phyloP scores from a whole-genome alignment of 2,329 filamentous ascomycete genomes.

The Nemania sp. region DNA sequence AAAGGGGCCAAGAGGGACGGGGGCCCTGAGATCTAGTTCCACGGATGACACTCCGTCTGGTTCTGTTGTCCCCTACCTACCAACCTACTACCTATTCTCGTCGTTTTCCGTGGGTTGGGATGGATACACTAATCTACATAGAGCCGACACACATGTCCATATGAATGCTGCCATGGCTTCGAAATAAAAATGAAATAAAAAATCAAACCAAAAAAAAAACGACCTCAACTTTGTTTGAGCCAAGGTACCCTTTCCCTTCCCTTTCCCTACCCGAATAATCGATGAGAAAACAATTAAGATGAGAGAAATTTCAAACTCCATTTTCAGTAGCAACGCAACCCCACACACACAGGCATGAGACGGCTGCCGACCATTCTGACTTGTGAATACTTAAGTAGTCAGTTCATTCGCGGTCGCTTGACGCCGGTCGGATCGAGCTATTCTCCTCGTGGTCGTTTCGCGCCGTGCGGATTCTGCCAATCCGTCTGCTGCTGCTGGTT shows the following conservation, averaged over 20 bases:
- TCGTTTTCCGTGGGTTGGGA: background rate
- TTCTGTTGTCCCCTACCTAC: background rate
- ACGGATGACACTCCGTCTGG: background rate
- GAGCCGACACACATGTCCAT: background rate
- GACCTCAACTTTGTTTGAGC: conserved; percentile 8
- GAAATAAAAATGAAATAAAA: too few species aligned
- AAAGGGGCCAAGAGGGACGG: too few species aligned
- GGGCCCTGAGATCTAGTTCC: background rate
- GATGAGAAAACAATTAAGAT: background rate
- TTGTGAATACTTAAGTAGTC: background rate
- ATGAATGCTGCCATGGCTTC: background rate
- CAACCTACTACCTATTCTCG: too few species aligned
- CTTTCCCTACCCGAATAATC: conserved; percentile 8
- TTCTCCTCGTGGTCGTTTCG: conserved; percentile 41
- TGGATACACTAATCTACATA: conserved; percentile 18
- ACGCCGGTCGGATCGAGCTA: conserved; percentile 18
- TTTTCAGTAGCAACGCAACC: conserved; percentile 3
- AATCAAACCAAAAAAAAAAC: too few species aligned
- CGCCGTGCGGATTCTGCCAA: conserved; percentile 44
- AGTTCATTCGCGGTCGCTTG: background rate
- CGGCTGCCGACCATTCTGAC: background rate
- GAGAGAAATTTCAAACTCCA: background rate
- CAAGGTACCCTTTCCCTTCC: conserved; percentile 1
- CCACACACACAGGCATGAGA: background rate
- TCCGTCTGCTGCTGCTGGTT: conserved; percentile 42